Base-by-base conservation (phyloP, 805 yeast genomes). In the Debaryomyces maramus region DNA sequence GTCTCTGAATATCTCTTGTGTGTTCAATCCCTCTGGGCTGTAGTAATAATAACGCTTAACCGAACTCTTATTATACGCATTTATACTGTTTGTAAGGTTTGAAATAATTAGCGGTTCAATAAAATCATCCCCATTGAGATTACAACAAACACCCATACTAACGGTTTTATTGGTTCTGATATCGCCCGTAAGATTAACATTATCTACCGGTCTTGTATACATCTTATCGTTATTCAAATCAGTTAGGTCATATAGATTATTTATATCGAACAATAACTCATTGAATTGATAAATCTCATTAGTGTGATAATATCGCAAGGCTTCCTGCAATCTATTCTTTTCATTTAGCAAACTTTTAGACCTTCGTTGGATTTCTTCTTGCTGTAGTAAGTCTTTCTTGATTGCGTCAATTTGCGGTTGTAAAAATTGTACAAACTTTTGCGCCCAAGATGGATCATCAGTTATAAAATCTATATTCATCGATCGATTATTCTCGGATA, bases 111-210 rank as follows among this genome's bases (percentile, higher is more conserved):
- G 35, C 1, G 63, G 64, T n/a, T 47, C 41, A 13, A 53, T 45
- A 18, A 60, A 52, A 22, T 51, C 47, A 6, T 54, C 33, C 13
- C 55, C 57, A 8, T 42, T 32, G 5, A 53, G 36, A 41, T 58
- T 61, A 3, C 58, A 57, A 6, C 51, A 48, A 1, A 58, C 11
- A 0, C 61, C 49, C 5, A 60, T 15, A 6, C 61, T 48, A 8
- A 56, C 42, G 6, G 44, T 43, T 15, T 40, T 34, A 6, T 38
- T 40, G 2, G 16, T 13, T 21, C 44, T 23, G 11, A 44, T 22
- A 16, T 38, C 44, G 6, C 47, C 44, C 3, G 42, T 38, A 14
- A 41, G 28, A 8, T 22, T 32, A 20, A 34, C 41, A 11, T 32
- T 19, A 18, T 43, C 43, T 4, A 18, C 28, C 21, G 28, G 34